Base-by-base conservation (phyloP, 305 asterid species). In the Fraxinus xanthoxyloides region DNA sequence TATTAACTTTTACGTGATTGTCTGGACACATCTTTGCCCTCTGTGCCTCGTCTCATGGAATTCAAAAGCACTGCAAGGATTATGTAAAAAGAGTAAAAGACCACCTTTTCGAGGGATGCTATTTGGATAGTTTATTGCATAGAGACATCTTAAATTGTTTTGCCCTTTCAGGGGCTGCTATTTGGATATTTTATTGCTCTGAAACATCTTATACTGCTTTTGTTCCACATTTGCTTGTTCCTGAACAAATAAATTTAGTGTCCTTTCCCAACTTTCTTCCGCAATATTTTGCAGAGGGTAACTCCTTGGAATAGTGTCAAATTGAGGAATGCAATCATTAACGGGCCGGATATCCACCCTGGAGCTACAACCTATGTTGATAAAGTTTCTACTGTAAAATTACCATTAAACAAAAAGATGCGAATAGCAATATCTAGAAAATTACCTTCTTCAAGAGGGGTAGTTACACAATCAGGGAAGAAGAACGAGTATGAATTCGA, bases 281-380 rank as follows among this genome's bases (percentile, higher is more conserved):
- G 48, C 65, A 17, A 81, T 80, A 59, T 82, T 65, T 46, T 72
- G 78, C 93, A 95, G 99, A 92, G 95, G 88, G 95, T 95, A 87
- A 95, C 98, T 82, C 95, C 98, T 81, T 94, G 99, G 99, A 95
- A 94, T 93, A 92, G 88, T 89, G 95, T 24, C 31, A 94, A 92
- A 89, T 78, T 95, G 89, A 91, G 97, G 86, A 84, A 30, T 72
- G 95, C 99, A 19, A 89, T 95, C 56, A 82, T 93, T 80, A 95
- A 95, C 81, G 99, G 98, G 28, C 98, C 99, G 23, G 95, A 93
- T 59, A 88, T 88, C 80, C 97, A 91, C 87, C 99, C 99, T 77
- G 99, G 99, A 69, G 98, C 99, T 35, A 46, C 88, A 79, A 76
- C 89, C 35, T 93, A 89, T 85, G 83, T 85, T 84, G 99, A 94